phyloP scores from a whole-genome alignment of 2,329 filamentous ascomycete species.

The Fragosphaeria purpurea region DNA sequence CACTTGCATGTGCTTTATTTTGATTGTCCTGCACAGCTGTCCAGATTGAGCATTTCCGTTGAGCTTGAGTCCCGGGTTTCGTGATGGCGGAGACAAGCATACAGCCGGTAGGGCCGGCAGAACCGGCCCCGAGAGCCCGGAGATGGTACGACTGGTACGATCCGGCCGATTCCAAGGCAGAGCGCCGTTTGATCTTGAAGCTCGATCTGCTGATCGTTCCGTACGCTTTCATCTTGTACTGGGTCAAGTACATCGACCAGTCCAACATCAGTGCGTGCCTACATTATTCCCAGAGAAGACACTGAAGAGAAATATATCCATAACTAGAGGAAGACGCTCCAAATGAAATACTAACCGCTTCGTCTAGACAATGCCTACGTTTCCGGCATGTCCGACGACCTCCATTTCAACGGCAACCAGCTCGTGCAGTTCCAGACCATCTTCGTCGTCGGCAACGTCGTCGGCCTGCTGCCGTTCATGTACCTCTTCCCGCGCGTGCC shows the following conservation, averaged over 20 bases:
- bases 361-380: slow-evolving; percentile 32
- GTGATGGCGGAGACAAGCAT: too few species aligned
- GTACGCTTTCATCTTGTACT: slow-evolving; percentile 45
- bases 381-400: slow-evolving; percentile 35
- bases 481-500: slow-evolving; percentile 28
- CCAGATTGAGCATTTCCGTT: too few species aligned
- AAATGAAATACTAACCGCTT: too few species aligned
- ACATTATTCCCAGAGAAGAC: not conserved
- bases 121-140: not conserved
- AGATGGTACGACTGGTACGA: slow-evolving; percentile 38
- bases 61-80: too few species aligned
- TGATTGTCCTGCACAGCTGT: too few species aligned
- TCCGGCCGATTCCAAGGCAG: slow-evolving; percentile 36
- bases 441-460: slow-evolving; percentile 32
- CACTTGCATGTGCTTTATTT: too few species aligned
- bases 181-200: slow-evolving; percentile 42
- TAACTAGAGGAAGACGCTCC: too few species aligned
- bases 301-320: too few species aligned
- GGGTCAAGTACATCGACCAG: slow-evolving; percentile 42
- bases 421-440: slow-evolving; percentile 44
- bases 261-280: slow-evolving; percentile 28
- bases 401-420: slow-evolving; percentile 30
- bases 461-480: slow-evolving; percentile 23
- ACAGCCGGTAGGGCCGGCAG: too few species aligned
- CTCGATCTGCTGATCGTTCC: slow-evolving; percentile 46